Evolutionary conservation across 2,329 filamentous ascomycete species (phyloP).

Genomic region (Ophiostoma sp.): DNA sequence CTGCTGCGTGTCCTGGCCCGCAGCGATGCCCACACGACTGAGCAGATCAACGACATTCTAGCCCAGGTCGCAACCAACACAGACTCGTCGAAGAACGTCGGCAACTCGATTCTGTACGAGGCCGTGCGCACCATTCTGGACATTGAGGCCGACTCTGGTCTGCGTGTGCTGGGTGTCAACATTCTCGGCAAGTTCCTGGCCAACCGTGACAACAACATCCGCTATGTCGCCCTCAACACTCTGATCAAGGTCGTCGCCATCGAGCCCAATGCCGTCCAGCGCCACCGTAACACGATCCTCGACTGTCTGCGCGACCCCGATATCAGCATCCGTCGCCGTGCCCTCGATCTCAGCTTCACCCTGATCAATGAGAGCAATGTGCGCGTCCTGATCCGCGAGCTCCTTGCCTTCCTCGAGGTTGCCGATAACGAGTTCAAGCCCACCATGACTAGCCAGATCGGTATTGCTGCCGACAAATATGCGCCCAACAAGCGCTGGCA

Average conservation of each 20-base stretch:
- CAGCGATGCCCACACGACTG: constrained; percentile 80
- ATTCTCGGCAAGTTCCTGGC: constrained; percentile 93
- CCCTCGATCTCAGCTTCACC: constrained; percentile 96
- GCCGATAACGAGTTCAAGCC: constrained; percentile 99
- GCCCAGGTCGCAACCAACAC: constrained; percentile 98
- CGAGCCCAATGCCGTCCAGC: constrained; percentile 93
- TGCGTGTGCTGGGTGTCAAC: constrained; percentile 92
- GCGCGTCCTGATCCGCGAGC: constrained; percentile 83
- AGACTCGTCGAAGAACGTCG: constrained; percentile 95
- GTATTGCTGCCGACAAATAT: constrained; percentile 91
- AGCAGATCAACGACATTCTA: constrained; percentile 97
- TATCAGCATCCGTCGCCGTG: constrained; percentile 92
- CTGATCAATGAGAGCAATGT: constrained; percentile 97
- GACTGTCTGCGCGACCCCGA: constrained; percentile 95
- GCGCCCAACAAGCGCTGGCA: constrained; percentile 98
- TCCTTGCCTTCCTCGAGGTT: constrained; percentile 91
- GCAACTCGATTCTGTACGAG: constrained; percentile 96
- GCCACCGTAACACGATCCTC: constrained; percentile 94
- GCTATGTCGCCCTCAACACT: constrained; percentile 95
- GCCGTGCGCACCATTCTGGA: constrained; percentile 95
- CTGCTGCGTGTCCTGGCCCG: constrained; percentile 80
- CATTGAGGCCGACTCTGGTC: constrained; percentile 92
- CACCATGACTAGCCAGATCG: constrained; percentile 96
- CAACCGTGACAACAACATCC: constrained; percentile 99
- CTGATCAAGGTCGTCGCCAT: constrained; percentile 97